phyloP scores from a whole-genome alignment of 768 basidiomycete species.

The Hypholoma fasciculare region DNA sequence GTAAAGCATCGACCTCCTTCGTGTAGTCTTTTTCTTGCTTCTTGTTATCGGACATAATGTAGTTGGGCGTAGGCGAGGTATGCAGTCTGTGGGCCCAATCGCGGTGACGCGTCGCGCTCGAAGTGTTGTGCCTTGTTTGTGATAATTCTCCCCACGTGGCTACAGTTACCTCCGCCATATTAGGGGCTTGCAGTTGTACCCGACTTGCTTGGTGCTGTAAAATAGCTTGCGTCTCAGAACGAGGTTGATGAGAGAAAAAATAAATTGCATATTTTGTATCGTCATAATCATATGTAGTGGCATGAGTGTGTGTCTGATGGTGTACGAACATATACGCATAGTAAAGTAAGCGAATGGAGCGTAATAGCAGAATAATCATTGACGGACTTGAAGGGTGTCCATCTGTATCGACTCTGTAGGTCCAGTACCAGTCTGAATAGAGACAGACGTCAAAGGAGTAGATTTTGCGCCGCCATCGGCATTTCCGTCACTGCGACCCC shows the following conservation, averaged over 20 bases:
- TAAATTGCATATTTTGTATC: conserved; percentile 29
- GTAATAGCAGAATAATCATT: conserved; percentile 39
- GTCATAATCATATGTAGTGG: conserved; percentile 25
- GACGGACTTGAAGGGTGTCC: conserved; percentile 48
- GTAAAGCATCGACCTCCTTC: conserved; percentile 72
- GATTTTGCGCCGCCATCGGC: neutral
- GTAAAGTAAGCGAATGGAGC: conserved; percentile 32
- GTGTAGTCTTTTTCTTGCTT: conserved; percentile 89
- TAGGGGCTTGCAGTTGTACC: neutral
- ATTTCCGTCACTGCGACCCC: neutral
- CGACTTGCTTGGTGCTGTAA: neutral
- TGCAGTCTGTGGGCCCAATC: conserved; percentile 28
- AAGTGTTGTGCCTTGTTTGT: conserved; percentile 45
- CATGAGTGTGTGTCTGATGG: conserved; percentile 29
- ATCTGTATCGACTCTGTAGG: conserved; percentile 31
- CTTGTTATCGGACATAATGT: conserved; percentile 76
- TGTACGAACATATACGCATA: conserved; percentile 37
- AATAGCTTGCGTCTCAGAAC: conserved; percentile 4
- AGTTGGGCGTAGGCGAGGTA: conserved; percentile 36
- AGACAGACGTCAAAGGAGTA: neutral
- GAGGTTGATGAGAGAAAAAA: conserved; percentile 18
- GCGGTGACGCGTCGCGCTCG: conserved; percentile 65
- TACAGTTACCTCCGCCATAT: conserved; percentile 23
- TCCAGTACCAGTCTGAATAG: conserved; percentile 10
- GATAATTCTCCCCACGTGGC: conserved; percentile 25